phyloP scores from a whole-genome alignment of 495 filamentous ascomycete species.

The Glonium stellatum region DNA sequence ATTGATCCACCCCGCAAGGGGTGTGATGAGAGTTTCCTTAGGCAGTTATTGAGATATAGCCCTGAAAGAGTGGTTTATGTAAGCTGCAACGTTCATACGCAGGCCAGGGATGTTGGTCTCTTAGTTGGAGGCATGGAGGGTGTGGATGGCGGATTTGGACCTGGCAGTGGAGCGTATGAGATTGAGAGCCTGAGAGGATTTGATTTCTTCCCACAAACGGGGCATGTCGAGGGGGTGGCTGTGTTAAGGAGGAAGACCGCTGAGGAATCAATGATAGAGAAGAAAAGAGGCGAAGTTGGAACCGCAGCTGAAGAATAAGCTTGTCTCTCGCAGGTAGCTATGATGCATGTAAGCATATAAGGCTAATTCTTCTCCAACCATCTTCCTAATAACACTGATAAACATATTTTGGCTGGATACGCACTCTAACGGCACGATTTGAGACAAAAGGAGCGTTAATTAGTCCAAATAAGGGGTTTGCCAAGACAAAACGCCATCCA shows the following conservation, averaged over 20 bases:
- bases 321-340: background rate
- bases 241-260: slow-evolving; percentile 46
- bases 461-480: too few species aligned
- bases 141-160: slow-evolving; percentile 35
- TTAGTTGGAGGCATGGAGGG: slow-evolving; percentile 58
- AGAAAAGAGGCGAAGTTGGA: background rate
- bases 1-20: slow-evolving; percentile 94
- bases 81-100: slow-evolving; percentile 95
- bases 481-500: too few species aligned
- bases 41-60: slow-evolving; percentile 67
- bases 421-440: too few species aligned
- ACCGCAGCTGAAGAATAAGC: background rate
- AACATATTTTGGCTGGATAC: too few species aligned
- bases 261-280: background rate
- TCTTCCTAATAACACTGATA: too few species aligned
- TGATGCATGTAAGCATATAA: too few species aligned
- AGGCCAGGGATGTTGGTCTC: slow-evolving; percentile 84
- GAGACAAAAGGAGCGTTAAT: too few species aligned
- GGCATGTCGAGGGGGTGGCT: slow-evolving; percentile 92
- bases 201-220: slow-evolving; percentile 97
- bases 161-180: slow-evolving; percentile 56
- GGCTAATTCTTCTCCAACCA: too few species aligned
- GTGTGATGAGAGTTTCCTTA: slow-evolving; percentile 76
- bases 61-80: slow-evolving; percentile 84
- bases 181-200: slow-evolving; percentile 91